Base-by-base conservation (phyloP, 257 asterid species). In the Petunia axillaris region DNA sequence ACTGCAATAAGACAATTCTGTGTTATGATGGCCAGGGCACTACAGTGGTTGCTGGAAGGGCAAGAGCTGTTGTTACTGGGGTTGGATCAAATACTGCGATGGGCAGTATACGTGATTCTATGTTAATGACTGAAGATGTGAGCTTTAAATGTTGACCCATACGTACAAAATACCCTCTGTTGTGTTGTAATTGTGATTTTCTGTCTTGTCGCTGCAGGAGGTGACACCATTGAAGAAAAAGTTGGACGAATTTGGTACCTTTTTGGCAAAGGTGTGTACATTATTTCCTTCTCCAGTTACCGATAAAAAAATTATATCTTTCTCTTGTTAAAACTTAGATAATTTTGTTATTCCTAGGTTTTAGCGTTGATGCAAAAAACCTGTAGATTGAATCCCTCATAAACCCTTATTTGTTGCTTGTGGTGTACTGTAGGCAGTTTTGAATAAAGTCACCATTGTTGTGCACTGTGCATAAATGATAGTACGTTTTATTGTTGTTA, bases 41-140 rank as follows among this genome's bases (percentile, higher is more conserved):
- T 70, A 82, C 91, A 76, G 99, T 94, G 75, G 99, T 91, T 74
- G 91, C 95, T 85, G 99, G 99, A 81, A 90, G 99, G 88, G 97
- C 99, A 70, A 96, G 93, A 82, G 96, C 99, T 81, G 87, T 94
- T 79, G 99, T 96, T 48, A 83, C 89, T 80, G 98, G 92, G 76
- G 97, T 94, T 86, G 99, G 99, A 87, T 89, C 99, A 80, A 96
- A 94, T 88, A 96, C 99, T 83, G 99, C 99, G 77, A 96, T 96
- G 99, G 99, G 99, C 77, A 94, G 91, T 90, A 96, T 96, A 84
- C 97, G 98, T 5, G 99, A 96, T 83, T 92, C 98, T 81, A 96
- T 96, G 98, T 84, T 96, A 87, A 94, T 85, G 79, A 90, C 99
- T 25, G 99, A 96, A 88, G 99, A 96, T 81, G 98, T 95, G 86